A percentile compares a stretch with the other conserved stretches of the same genome.
phyloP scores from a whole-genome alignment of 495 filamentous ascomycete species.

The Daldinia childiae region DNA sequence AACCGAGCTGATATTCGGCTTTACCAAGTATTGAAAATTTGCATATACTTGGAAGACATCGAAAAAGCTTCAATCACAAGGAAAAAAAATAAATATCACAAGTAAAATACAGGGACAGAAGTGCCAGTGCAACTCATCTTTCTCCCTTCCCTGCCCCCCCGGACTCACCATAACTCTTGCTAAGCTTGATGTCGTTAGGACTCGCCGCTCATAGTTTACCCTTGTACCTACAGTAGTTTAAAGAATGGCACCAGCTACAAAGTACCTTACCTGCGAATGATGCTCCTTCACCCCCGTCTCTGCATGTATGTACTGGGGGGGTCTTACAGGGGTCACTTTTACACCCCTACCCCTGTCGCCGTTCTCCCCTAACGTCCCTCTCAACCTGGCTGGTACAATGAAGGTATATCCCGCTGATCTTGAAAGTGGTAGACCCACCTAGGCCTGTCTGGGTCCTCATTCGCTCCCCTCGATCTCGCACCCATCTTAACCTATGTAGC shows the following conservation, averaged over 20 bases:
- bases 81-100: not conserved
- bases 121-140: slow-evolving; percentile 7
- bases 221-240: slow-evolving; percentile 42
- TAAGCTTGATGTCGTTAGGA: slow-evolving; percentile 37
- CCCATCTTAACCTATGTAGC: slow-evolving; percentile 28
- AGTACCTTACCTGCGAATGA: slow-evolving; percentile 30
- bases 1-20: slow-evolving; percentile 28
- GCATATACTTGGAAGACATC: not conserved
- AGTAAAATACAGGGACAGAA: not conserved
- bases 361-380: slow-evolving; percentile 34
- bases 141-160: slow-evolving; percentile 7
- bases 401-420: slow-evolving; percentile 45
- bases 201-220: slow-evolving; percentile 38
- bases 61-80: slow-evolving; percentile 3
- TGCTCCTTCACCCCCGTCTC: slow-evolving; percentile 32
- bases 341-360: slow-evolving; percentile 23
- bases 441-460: slow-evolving; percentile 12
- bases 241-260: slow-evolving; percentile 29
- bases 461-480: slow-evolving; percentile 39
- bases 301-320: slow-evolving; percentile 26
- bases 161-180: slow-evolving; percentile 24
- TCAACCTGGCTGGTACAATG: slow-evolving; percentile 29
- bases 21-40: not conserved
- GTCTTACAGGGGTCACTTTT: slow-evolving; percentile 21
- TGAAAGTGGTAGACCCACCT: slow-evolving; percentile 31